Evolutionary conservation across 352 stramenopile species (phyloP), one percentile per base, ranked within the genome.

Genomic region (Globisporangium recalcitrans): DNA sequence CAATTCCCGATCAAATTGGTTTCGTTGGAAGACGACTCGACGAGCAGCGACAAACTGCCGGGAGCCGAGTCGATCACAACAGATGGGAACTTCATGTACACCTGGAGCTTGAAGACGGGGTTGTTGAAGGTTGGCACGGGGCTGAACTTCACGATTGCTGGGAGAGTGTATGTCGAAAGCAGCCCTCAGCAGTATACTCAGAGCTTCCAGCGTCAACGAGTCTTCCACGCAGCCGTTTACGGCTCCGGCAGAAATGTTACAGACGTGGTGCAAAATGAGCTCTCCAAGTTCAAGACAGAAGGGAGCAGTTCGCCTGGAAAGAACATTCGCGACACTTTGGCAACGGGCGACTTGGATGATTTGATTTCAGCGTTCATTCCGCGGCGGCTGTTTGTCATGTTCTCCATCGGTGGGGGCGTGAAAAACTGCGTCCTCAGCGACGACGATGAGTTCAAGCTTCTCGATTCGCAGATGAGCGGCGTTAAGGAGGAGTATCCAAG

Each of bases 81-180:
- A 0, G 78, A 91, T 61, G 82, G 82, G n/a, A 90, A 38, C 26
- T 91, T 82, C 61, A 38, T 85, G 10, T 93, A 88, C 56, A 73
- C 63, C 9, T 93, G 82, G 80, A 81, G 64, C 59, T 29, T 70
- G 11, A 46, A 44, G 1, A 68, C 67, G 7, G 82, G 82, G 0
- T 54, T 93, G 2, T 56, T 63, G 29, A 93, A 90, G 64, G 69
- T 93, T 52, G 84, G 84, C n/a, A 88, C 77, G 0, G 84, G 84
- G 1, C 52, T 73, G 16, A 87, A 91, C 52, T 89, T 87, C 46
- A 90, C 79, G 40, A 78, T 91, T 22, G 73, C 77, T 29, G 83
- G 83, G n/a, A 73, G 80, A 68, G 71, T 93, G 3, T 91, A 93
- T 58, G 68, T 67, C 24, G 68, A 72, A 26, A 55, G 65, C 9